These are phyloP conservation scores for Carex myosuroides DNA, from an alignment of 176 grass and related monocot genomes.

Conservation along the genomic window DNA sequence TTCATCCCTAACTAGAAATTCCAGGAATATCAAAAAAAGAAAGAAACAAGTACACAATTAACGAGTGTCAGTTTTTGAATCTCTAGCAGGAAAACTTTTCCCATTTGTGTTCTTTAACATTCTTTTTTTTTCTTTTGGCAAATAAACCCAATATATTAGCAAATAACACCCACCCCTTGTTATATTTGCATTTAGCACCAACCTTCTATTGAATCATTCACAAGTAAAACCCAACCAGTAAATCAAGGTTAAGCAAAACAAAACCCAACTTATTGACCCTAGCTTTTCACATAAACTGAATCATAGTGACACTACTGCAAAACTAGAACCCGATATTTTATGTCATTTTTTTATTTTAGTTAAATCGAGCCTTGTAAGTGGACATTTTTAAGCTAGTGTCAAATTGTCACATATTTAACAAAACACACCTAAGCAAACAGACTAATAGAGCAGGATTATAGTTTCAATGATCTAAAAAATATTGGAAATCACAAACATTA, in stretches of 20 bases:
- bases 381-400: not conserved
- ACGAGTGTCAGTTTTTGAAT: not conserved
- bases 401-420: not conserved
- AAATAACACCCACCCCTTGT: not conserved
- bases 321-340: not conserved
- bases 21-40: not conserved
- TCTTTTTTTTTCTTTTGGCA: not conserved
- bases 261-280: not conserved
- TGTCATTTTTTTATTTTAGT: not conserved
- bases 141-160: not conserved
- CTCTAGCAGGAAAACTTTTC: not conserved
- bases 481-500: not conserved
- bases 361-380: not conserved
- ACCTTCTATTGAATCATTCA: not conserved
- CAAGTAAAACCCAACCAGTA: not conserved
- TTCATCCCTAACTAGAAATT: slow-evolving; percentile 17
- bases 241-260: not conserved
- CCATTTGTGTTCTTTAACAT: not conserved
- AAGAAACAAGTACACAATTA: not conserved
- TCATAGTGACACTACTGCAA: not conserved
- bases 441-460: not conserved
- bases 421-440: not conserved
- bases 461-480: not conserved
- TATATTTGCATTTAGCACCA: not conserved
- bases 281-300: not conserved